Evolutionary conservation across 2,329 filamentous ascomycete species (phyloP), one percentile per base, ranked within the genome.

Genomic region (Davidsoniella neocaledoniae): DNA sequence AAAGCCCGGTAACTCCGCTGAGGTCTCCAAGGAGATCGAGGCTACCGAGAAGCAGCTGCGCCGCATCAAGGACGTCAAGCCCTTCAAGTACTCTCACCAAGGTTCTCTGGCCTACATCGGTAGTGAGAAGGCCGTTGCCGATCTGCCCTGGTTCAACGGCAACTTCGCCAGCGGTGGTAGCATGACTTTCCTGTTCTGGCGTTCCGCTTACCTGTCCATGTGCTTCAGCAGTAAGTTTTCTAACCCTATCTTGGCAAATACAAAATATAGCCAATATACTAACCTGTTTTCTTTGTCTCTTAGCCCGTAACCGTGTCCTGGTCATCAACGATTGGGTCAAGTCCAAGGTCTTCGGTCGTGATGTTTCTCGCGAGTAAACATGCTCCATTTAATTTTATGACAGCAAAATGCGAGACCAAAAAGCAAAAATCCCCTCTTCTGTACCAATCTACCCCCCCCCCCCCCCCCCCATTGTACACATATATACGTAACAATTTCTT

Each of bases 1-100:
- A 42, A 65, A 73, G 63, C 72, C 73, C 38, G 74, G 73, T 54
- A 78, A 81, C 59, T 73, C 80, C n/a, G 79, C 86, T 49, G 79
- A 80, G 62, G 66, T 71, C 57, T 76, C 78, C 47, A 67, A 68
- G 54, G 76, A 94, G 68, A 95, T 98, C 62, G 86, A 91, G 68
- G 71, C 77, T 48, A 73, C 86, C 57, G 87, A 95, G 75, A 86
- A 83, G 67, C 79, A 91, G 63, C 74, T 96, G 58, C 79, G 86
- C 56, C 79, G 87, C 58, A 79, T 91, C 66, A 94, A 94, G 75
- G 84, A 94, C 65, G 81, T 95, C 66, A 93, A 91, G 64, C 91
- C 91, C 48, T 98, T 98, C 74, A 83, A 93, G 70, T 98, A 98
- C 77, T 91, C 86, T 38, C 91, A 98, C 73, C 88, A 98, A 71